Evolutionary conservation across 805 yeast species (phyloP).

Genomic region (Ogataea trehalophila): DNA sequence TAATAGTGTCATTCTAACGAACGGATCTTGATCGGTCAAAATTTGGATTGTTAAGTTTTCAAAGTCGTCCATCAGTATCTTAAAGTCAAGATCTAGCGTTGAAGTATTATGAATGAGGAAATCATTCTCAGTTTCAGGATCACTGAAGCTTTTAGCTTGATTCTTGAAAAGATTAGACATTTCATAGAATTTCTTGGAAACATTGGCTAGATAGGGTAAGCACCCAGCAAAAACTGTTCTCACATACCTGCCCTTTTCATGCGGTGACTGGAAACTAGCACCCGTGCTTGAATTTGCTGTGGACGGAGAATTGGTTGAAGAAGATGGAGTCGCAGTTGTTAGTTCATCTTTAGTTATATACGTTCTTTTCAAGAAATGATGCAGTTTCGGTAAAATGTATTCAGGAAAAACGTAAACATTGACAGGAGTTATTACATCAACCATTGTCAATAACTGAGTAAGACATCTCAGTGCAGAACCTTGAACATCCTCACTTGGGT

Average conservation of each 20-base stretch:
- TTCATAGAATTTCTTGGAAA: conserved; percentile 60
- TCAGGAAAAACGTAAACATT: conserved; percentile 78
- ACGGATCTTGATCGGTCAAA: conserved; percentile 62
- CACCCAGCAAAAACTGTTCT: conserved; percentile 68
- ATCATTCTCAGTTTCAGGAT: conserved; percentile 43
- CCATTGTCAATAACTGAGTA: conserved; percentile 62
- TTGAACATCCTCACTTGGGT: conserved; percentile 59
- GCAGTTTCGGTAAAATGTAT: conserved; percentile 70
- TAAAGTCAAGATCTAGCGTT: conserved; percentile 35
- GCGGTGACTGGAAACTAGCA: background rate
- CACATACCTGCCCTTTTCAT: conserved; percentile 34
- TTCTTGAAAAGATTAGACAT: conserved; percentile 47
- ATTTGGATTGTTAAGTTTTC: conserved; percentile 61
- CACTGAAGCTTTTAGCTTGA: conserved; percentile 23
- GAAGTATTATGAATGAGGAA: conserved; percentile 28
- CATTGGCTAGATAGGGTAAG: conserved; percentile 65
- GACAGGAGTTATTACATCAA: conserved; percentile 63
- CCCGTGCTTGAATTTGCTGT: background rate
- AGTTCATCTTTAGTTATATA: conserved; percentile 26
- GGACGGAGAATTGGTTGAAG: conserved; percentile 2
- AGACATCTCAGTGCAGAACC: conserved; percentile 58
- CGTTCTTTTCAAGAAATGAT: conserved; percentile 36
- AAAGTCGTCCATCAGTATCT: conserved; percentile 46
- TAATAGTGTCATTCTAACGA: conserved; percentile 67
- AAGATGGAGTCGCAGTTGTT: conserved; percentile 6